Evolutionary conservation across 768 basidiomycete genomes (phyloP), one percentile per base, ranked within the genome.

Genomic region (Russula foetens): DNA sequence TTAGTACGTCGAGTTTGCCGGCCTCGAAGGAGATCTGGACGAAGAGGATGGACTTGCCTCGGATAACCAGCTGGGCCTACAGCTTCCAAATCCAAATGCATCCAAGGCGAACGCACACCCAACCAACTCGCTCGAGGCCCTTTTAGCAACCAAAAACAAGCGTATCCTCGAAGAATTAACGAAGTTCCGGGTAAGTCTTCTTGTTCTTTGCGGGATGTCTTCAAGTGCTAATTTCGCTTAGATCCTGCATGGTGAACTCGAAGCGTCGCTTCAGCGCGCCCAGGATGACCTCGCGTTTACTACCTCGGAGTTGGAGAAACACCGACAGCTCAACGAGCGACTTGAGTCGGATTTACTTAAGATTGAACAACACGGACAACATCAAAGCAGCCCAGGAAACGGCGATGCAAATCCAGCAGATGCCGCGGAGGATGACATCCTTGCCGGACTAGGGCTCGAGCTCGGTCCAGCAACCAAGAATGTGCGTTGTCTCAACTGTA

Each of bases 1-100:
- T 33, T 66, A 98, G 97, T 98, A 88, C 66, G 95, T 99, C 59
- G 96, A 98, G 70, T 98, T 98, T 69, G 86, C 90, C 7, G 92
- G 92, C 9, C 80, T 92, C 31, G 92, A 96, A 38, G 84, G 85
- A 38, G 84, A 89, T 53, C 81, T 80, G 19, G 84, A 83, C 23
- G 83, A 84, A 35, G 84, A 78, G 23, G 78, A 76, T 63, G 75
- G 75, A 24, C 61, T 57, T 17, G 41, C 45, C 59, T 62, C 39
- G 66, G 68, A 58, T 7, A 70, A 74, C 48, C 77, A 80, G 21
- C 70, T 77, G n/a, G 84, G 79, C 3, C 65, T 91, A 12, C 82
- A 81, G 31, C 78, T 98, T 33, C 95, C 95, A 0, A 84, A 94
- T 70, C 94, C 96, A 1, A 95, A 96, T 66, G 86, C 92, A 7